Evolutionary conservation across 306 rosid species (phyloP), one percentile per base, ranked within the genome.

Genomic region (Dalbergia oliveri): DNA sequence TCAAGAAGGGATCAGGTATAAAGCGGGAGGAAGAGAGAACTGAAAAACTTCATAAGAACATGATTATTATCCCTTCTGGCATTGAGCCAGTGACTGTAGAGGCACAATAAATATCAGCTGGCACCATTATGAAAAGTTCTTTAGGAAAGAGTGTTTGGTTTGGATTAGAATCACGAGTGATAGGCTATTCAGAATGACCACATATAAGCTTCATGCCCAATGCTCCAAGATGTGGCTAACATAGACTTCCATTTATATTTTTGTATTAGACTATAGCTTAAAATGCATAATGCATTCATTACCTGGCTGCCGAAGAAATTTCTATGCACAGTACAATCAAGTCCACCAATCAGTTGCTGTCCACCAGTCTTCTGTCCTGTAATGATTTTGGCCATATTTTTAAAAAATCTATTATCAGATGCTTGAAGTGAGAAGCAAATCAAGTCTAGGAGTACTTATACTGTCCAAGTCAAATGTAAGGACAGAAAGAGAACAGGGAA

Each of bases 301-400:
- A 93, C 99, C 97, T 94, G 99, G 86, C 99, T 89, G 71, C 97
- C 99, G 79, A 94, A 94, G 92, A 91, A 94, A 87, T 94, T 94
- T 78, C 97, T 86, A 73, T 95, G 94, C 58, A 95, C 94, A 8
- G 94, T 93, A 89, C 99, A 95, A 82, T 95, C 97, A 65, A 95
- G 96, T 77, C 99, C 99, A 14, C 99, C 99, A 83, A 95, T 74
- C 31, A 93, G 87, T 66, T 89, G 76, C 84, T 95, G 99, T 45
- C 99, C 99, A 66, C 99, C 97, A 45, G 57, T 68, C 85, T 95
- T 95, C 90, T 91, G 99, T 77, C 97, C 99, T 95, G 97, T 74
- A 91, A 84, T 61, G 37, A 82, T 57, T 67, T 53, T 62, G 49
- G 44, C 26, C 66, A 57, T 80, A 83, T 75, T 76, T 66, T 2